phyloP scores from a whole-genome alignment of 148 eudicot genomes.

The Dianthus caryophyllus region DNA sequence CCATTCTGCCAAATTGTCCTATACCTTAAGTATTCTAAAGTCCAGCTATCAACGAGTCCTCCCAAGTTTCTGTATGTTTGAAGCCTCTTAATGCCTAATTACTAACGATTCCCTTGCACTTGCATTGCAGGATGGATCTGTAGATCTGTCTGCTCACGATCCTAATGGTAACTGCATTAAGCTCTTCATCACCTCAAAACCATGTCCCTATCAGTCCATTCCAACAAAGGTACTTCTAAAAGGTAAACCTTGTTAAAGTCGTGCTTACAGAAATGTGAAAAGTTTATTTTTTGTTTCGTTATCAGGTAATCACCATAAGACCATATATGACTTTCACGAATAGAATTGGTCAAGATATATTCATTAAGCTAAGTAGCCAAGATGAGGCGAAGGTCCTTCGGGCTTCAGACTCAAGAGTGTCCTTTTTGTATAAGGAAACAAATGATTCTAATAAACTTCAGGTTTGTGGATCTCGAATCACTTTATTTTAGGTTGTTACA shows the following conservation, averaged over 20 bases:
- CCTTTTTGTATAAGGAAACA: constrained; percentile 62
- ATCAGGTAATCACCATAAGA: constrained; percentile 71
- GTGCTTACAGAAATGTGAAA: not conserved
- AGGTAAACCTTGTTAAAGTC: constrained; percentile 9
- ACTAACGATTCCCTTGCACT: not conserved
- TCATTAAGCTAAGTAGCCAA: constrained; percentile 61
- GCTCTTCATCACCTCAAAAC: constrained; percentile 81
- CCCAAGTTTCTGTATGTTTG: not conserved
- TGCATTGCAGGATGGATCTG: constrained; percentile 69
- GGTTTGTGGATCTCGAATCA: constrained; percentile 31
- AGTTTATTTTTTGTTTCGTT: constrained; percentile 11
- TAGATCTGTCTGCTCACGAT: constrained; percentile 72
- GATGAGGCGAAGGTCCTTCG: constrained; percentile 73
- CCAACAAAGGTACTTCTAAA: constrained; percentile 74
- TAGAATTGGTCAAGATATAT: constrained; percentile 74
- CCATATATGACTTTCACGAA: constrained; percentile 92
- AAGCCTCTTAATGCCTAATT: not conserved
- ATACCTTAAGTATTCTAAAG: not conserved
- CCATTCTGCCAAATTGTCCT: not conserved
- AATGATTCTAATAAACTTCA: constrained; percentile 59
- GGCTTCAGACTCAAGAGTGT: constrained; percentile 72
- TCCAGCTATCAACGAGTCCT: not conserved
- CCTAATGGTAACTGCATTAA: constrained; percentile 71
- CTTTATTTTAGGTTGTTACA: not conserved
- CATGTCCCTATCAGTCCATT: constrained; percentile 79